phyloP scores from a whole-genome alignment of 2,329 filamentous ascomycete genomes.

The Akanthomyces muscarius region DNA sequence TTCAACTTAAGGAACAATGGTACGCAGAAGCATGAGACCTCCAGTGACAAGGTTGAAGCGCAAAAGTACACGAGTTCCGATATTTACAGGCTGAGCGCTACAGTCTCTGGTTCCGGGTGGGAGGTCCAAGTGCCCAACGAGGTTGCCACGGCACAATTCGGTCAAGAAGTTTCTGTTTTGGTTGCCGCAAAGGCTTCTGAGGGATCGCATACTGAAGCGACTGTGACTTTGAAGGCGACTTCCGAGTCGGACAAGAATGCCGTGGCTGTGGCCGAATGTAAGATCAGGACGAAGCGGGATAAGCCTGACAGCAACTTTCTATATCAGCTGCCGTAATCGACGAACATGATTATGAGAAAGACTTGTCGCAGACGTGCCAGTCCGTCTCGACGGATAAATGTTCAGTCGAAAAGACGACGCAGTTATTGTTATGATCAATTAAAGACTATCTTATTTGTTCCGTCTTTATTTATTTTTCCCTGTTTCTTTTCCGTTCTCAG shows the following conservation, averaged over 20 bases:
- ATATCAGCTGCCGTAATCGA: background rate
- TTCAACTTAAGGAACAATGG: conserved; percentile 1
- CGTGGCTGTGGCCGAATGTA: conserved; percentile 29
- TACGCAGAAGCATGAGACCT: background rate
- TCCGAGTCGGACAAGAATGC: conserved; percentile 41
- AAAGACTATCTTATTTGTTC: too few relatives aligned
- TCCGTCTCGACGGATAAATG: too few relatives aligned
- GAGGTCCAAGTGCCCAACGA: conserved; percentile 39
- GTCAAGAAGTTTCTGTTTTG: conserved; percentile 33
- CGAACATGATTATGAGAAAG: background rate
- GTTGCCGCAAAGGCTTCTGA: conserved; percentile 39
- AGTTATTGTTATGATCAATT: too few relatives aligned
- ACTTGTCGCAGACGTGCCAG: too few relatives aligned
- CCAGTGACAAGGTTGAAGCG: conserved; percentile 31
- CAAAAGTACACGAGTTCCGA: conserved; percentile 40
- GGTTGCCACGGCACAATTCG: conserved; percentile 39
- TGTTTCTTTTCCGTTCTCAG: too few relatives aligned
- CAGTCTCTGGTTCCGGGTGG: conserved; percentile 44
- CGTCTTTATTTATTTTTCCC: too few relatives aligned
- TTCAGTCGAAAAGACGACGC: too few relatives aligned
- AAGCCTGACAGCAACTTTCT: background rate
- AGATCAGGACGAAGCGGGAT: conserved; percentile 20
- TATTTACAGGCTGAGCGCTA: conserved; percentile 44
- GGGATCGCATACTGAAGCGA: conserved; percentile 31
- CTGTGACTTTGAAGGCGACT: conserved; percentile 40